These are phyloP conservation scores for Populus euphratica DNA, from an alignment of 345 rosid genomes.

Conservation along the genomic window DNA sequence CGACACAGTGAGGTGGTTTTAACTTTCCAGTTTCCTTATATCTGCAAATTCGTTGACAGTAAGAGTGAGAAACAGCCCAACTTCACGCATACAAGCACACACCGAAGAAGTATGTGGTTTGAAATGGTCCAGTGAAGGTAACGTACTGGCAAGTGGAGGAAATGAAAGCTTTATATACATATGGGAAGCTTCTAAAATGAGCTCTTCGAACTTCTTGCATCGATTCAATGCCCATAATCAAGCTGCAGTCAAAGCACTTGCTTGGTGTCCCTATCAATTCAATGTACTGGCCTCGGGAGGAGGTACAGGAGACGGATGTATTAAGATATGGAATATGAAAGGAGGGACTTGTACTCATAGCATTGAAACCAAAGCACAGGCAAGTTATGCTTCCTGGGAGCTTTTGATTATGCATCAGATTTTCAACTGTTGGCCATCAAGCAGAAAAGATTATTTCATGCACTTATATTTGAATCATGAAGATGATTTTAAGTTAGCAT, in stretches of 20 bases:
- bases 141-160: slow-evolving; percentile 59
- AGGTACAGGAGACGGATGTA: slow-evolving; percentile 45
- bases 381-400: slow-evolving; percentile 4
- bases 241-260: slow-evolving; percentile 59
- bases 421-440: too few relatives aligned
- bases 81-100: slow-evolving; percentile 35
- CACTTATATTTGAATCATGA: background rate
- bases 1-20: background rate
- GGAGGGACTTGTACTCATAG: slow-evolving; percentile 34
- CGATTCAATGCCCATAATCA: slow-evolving; percentile 30
- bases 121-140: slow-evolving; percentile 46
- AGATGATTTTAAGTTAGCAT: background rate
- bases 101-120: slow-evolving; percentile 45
- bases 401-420: too few relatives aligned
- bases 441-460: background rate
- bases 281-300: slow-evolving; percentile 59
- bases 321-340: slow-evolving; percentile 43
- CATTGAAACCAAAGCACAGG: slow-evolving; percentile 46
- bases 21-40: background rate
- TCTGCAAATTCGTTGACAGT: slow-evolving; percentile 19
- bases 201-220: slow-evolving; percentile 40
- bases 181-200: slow-evolving; percentile 51
- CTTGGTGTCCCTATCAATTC: slow-evolving; percentile 52
- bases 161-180: slow-evolving; percentile 42
- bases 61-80: slow-evolving; percentile 27